A percentile compares a stretch with the other conserved stretches of the same genome.
These are phyloP conservation scores for Ophiorrhiza pumila DNA, from an alignment of 257 asterid genomes.

Conservation along the genomic window DNA sequence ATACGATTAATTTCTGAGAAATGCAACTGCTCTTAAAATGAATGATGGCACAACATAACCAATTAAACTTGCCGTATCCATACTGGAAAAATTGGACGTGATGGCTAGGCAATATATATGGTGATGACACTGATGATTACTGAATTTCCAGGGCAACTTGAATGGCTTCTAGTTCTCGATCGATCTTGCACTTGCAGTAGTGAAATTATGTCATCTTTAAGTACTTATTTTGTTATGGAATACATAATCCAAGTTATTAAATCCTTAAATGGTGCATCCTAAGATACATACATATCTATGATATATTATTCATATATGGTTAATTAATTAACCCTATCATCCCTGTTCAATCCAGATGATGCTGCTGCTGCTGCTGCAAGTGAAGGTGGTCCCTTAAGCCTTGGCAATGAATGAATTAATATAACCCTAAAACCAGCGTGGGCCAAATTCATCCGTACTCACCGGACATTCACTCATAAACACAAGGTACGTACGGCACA, in stretches of 20 bases:
- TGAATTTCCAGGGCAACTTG: conserved; percentile 20
- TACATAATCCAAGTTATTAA: background rate
- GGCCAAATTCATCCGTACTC: conserved; percentile 35
- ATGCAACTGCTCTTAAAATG: no score
- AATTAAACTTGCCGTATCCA: background rate
- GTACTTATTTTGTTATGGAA: background rate
- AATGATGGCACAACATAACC: no score
- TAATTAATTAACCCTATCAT: conserved; percentile 24
- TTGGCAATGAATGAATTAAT: background rate
- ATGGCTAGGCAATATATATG: background rate
- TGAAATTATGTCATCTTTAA: conserved; percentile 19
- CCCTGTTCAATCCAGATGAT: conserved; percentile 11
- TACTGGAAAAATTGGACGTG: background rate
- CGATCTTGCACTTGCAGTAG: no score
- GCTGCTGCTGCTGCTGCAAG: no score
- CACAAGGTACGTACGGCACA: conserved; percentile 3
- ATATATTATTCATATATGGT: background rate
- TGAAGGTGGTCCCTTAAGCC: conserved; percentile 21
- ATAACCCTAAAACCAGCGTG: conserved; percentile 6
- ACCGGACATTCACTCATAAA: conserved; percentile 26
- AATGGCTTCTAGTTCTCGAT: no score
- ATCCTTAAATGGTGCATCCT: no score
- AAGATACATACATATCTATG: conserved; percentile 4
- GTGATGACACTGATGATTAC: no score
- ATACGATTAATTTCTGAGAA: no score